phyloP scores from a whole-genome alignment of 352 stramenopile species.

The Pilasporangium apinafurcum region DNA sequence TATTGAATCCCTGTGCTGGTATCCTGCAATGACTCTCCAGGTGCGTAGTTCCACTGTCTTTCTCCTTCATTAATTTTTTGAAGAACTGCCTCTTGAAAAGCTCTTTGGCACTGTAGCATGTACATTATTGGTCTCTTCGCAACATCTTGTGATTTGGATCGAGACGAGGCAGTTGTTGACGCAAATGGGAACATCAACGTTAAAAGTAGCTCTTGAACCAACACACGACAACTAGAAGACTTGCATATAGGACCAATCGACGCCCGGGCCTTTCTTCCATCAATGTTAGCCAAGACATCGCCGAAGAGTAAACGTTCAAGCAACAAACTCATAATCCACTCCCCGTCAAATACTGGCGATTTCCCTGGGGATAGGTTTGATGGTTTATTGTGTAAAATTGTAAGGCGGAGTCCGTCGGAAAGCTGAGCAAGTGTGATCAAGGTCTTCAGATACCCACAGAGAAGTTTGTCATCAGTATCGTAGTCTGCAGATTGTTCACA shows the following conservation, averaged over 20 bases:
- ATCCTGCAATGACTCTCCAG: slow-evolving; percentile 36
- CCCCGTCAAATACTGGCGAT: neutral
- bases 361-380: neutral
- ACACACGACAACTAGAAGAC: slow-evolving; percentile 2
- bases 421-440: slow-evolving; percentile 1
- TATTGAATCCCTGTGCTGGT: slow-evolving; percentile 12
- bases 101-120: slow-evolving; percentile 1
- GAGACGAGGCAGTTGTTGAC: neutral
- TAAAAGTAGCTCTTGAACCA: slow-evolving; percentile 3
- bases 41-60: slow-evolving; percentile 54
- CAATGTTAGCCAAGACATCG: neutral
- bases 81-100: slow-evolving; percentile 19
- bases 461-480: neutral
- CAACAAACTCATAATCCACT: slow-evolving; percentile 9
- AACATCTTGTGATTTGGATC: neutral
- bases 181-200: neutral
- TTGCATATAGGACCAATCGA: slow-evolving; percentile 1
- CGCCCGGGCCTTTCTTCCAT: neutral
- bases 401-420: slow-evolving; percentile 1
- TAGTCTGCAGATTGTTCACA: no score
- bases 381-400: neutral
- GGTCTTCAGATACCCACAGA: slow-evolving; percentile 2
- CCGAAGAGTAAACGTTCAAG: slow-evolving; percentile 11
- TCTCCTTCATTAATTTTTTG: slow-evolving; percentile 19
- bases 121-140: neutral